A percentile compares a stretch with the other conserved stretches of the same genome.
These are phyloP conservation scores for Candida orba DNA, from an alignment of 805 yeast genomes.

Conservation along the genomic window DNA sequence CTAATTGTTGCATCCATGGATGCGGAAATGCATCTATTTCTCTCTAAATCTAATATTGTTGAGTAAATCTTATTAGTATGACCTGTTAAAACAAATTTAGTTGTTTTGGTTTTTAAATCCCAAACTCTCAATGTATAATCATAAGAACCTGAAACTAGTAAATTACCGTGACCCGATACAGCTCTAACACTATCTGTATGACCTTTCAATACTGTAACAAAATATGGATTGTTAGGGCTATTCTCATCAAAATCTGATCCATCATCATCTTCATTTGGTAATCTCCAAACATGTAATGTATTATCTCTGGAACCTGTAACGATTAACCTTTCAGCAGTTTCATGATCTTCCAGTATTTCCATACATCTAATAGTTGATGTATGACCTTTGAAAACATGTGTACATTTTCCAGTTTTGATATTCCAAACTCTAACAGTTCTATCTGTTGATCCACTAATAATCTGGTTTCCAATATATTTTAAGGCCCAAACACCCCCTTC, in stretches of 20 bases:
- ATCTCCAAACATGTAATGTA: slow-evolving; percentile 74
- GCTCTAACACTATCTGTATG: slow-evolving; percentile 81
- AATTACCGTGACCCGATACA: slow-evolving; percentile 77
- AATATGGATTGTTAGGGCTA: slow-evolving; percentile 44
- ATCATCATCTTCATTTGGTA: slow-evolving; percentile 43
- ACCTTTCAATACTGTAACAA: slow-evolving; percentile 63
- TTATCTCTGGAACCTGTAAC: slow-evolving; percentile 88
- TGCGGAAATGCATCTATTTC: slow-evolving; percentile 82
- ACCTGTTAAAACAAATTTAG: slow-evolving; percentile 69
- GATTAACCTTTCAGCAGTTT: slow-evolving; percentile 59
- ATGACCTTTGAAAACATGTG: slow-evolving; percentile 88
- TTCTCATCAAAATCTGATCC: slow-evolving; percentile 28
- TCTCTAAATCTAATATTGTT: slow-evolving; percentile 70
- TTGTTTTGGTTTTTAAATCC: slow-evolving; percentile 72
- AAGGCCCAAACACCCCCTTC: slow-evolving; percentile 99
- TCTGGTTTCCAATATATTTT: slow-evolving; percentile 72
- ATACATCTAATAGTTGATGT: slow-evolving; percentile 89
- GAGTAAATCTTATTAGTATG: slow-evolving; percentile 86
- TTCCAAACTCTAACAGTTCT: slow-evolving; percentile 94
- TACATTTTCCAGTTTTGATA: slow-evolving; percentile 73
- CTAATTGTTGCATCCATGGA: slow-evolving; percentile 84
- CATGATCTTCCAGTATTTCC: slow-evolving; percentile 68
- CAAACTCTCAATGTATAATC: slow-evolving; percentile 88
- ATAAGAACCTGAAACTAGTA: slow-evolving; percentile 83
- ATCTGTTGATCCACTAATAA: slow-evolving; percentile 93